Base-by-base conservation (phyloP, 164 flowering plant species). In the Hamamelis virginiana region DNA sequence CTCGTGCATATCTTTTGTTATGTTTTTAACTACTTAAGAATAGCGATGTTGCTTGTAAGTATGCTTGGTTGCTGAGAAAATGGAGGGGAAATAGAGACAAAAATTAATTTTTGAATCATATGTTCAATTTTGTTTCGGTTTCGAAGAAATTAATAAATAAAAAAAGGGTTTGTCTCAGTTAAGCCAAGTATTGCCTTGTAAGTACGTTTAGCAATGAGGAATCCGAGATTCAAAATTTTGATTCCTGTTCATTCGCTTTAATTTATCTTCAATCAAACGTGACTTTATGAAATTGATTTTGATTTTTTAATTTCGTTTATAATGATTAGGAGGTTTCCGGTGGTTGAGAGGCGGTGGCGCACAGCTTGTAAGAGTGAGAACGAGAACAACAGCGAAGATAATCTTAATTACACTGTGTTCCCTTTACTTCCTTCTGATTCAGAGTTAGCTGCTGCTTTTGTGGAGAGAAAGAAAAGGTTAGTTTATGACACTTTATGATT, bases 331-430 rank as follows among this genome's bases (percentile, higher is more conserved):
- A 88, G 87, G 82, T 96, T 93, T 78, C 86, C 97, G 25, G 92
- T 90, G 46, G 97, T 91, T 47, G 98, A 93, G 85, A 89, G 69
- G 69, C 85, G 86, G 69, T 96, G 99, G 98, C 82, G 89, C 1
- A 77, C 74, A 38, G 91, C 96, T 75, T 92, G 89, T 75, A 80
- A 81, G 72, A 70, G 50, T 23, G 87, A 80, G 25, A 77, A 75
- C 51, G 79, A 80, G 64, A 73, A 65, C 64, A 62, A 74, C 19
- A 33, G 16, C 1, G 74, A 70, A 43, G 90, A 78, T 68, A 58
- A 62, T 62, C 21, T 62, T 16, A 61, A 58, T 12, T 51, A 60
- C 64, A 8, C 41, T 18, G 69, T 82, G 4, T 73, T 61, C 48
- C 74, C 84, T 21, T 60, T 66, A 19, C 84, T 93, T 68, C 97